Conservation (phyloP, 2,329 filamentous ascomycete species). For the Didymella segeticola region DNA sequence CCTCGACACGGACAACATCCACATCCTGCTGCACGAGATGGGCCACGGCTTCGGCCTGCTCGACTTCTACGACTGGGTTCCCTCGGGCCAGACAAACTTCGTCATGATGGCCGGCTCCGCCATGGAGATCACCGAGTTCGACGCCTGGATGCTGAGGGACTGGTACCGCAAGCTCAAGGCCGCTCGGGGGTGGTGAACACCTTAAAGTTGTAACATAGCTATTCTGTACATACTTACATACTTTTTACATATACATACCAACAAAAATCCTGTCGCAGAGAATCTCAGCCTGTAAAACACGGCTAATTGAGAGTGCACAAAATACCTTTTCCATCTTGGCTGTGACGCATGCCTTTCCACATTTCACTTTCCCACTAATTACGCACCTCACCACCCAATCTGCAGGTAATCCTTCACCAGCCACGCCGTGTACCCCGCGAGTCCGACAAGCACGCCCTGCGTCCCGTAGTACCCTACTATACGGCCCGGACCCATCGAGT, state of each 20-base stretch:
- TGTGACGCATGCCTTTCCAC: too few relatives aligned
- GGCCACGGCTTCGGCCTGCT: constrained; percentile 53
- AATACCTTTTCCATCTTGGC: too few relatives aligned
- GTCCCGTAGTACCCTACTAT: constrained; percentile 41
- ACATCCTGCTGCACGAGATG: constrained; percentile 56
- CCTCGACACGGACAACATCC: constrained; percentile 48
- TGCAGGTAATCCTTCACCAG: constrained; percentile 42
- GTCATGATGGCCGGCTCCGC: constrained; percentile 57
- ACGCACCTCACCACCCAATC: constrained; percentile 22
- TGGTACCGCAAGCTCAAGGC: constrained; percentile 52
- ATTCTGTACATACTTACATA: not conserved
- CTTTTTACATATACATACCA: not conserved
- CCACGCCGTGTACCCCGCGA: constrained; percentile 43
- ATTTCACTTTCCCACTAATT: too few relatives aligned
- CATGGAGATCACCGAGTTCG: constrained; percentile 55
- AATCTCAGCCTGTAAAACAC: too few relatives aligned
- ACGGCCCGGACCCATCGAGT: constrained; percentile 31
- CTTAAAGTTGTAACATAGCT: too few relatives aligned
- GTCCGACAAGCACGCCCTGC: constrained; percentile 33
- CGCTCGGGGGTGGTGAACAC: constrained; percentile 23
- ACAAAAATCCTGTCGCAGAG: too few relatives aligned
- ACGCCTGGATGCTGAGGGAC: constrained; percentile 58
- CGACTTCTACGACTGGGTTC: constrained; percentile 55
- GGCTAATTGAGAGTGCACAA: too few relatives aligned
- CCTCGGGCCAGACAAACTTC: constrained; percentile 51